Percentiles rank a stretch among this genome's conserved stretches.
phyloP scores from a whole-genome alignment of 78 protist species.

The Dictyostelium brefeldianum region DNA sequence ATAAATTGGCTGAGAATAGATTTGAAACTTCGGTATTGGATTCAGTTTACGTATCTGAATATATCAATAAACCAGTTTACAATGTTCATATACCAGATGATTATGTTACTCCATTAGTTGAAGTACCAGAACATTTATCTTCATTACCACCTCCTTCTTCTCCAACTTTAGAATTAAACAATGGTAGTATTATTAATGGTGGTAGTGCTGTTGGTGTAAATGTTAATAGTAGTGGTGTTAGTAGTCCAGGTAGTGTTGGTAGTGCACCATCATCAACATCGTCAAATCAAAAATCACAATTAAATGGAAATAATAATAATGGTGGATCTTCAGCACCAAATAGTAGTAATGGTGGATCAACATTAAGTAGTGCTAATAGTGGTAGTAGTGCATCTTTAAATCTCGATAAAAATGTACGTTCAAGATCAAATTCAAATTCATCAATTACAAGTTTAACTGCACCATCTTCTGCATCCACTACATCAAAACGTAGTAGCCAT shows the following conservation, averaged over 20 bases:
- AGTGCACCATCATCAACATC: neutral
- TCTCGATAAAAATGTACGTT: neutral
- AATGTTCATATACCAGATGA: neutral
- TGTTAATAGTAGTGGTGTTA: neutral
- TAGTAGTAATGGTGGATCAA: neutral
- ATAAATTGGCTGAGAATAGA: constrained; percentile 74
- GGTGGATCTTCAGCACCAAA: neutral
- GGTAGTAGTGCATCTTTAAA: neutral
- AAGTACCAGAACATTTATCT: constrained; percentile 72
- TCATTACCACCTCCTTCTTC: constrained; percentile 76
- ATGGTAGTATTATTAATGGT: neutral
- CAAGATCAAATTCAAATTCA: constrained; percentile 10
- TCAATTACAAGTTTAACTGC: neutral
- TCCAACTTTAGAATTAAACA: constrained; percentile 14
- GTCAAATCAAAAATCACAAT: neutral
- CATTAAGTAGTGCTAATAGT: neutral
- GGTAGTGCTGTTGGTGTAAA: neutral
- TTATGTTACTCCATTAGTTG: constrained; percentile 6
- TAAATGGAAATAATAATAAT: neutral
- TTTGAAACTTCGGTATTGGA: constrained; percentile 67
- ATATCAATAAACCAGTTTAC: neutral
- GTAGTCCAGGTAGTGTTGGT: neutral
- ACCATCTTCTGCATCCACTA: neutral
- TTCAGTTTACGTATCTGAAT: constrained; percentile 52
- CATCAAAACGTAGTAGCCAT: neutral